Evolutionary conservation across 306 rosid genomes (phyloP), one percentile per base, ranked within the genome.

Genomic region (Delonix regia): DNA sequence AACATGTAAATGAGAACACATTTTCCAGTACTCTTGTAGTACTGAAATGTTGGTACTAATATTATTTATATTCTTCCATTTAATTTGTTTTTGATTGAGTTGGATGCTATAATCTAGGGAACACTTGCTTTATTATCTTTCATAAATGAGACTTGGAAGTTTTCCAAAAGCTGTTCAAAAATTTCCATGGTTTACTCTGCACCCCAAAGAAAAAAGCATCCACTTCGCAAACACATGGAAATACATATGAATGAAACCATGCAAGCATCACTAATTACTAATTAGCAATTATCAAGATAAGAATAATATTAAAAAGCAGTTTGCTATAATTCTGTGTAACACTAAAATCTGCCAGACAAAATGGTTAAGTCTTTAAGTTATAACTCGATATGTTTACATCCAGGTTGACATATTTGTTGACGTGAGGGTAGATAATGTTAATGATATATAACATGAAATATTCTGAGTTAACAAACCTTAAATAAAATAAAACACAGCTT

Each of bases 151-250:
- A 72, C 79, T 77, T 34, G n/a, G 44, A 66, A 42, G 65, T 39
- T 76, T 72, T 78, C 33, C 27, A 34, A 73, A 65, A 51, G 61
- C 33, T 68, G 41, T 83, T 73, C 65, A 72, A 57, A 33, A 73
- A 22, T 49, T 45, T 78, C 33, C 2, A 18, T 57, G 25, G 67
- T 25, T 56, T 30, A 30, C 2, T 4, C 33, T 4, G 33, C 33
- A 1, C 33, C 1, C 33, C 33, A 1, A 30, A 30, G 33, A 4
- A 30, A 30, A 30, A 30, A 30, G 33, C 33, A 30, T 30, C n/a
- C n/a, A n/a, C n/a, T n/a, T n/a, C n/a, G n/a, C n/a, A n/a, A n/a
- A n/a, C n/a, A n/a, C n/a, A n/a, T n/a, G n/a, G n/a, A n/a, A n/a
- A n/a, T n/a, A n/a, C n/a, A n/a, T n/a, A n/a, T n/a, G n/a, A n/a